Evolutionary conservation across 2,329 filamentous ascomycete species (phyloP).

Genomic region (Chlorencoelia australis): DNA sequence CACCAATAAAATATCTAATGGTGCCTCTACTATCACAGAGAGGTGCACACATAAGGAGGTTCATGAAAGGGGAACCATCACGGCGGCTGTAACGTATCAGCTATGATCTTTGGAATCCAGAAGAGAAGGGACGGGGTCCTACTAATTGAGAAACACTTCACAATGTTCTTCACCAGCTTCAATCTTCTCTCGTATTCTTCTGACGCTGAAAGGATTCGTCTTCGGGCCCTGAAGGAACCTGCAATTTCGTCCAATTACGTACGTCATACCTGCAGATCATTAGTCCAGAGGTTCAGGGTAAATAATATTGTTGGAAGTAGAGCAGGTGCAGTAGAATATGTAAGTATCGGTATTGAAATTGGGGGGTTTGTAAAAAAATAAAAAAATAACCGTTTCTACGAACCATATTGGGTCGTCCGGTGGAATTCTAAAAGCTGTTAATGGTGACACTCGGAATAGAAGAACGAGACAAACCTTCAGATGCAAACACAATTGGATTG

Average conservation of each 20-base stretch:
- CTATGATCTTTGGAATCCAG: constrained; percentile 1
- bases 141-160: constrained; percentile 69
- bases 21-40: constrained; percentile 51
- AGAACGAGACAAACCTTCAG: constrained; percentile 45
- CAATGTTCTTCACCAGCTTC: constrained; percentile 56
- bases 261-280: too few relatives aligned
- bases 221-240: constrained; percentile 68
- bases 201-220: constrained; percentile 53
- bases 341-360: too few relatives aligned
- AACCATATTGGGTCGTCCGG: constrained; percentile 66
- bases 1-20: constrained; percentile 55
- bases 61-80: constrained; percentile 59
- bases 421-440: constrained; percentile 50
- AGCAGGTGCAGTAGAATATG: too few relatives aligned
- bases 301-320: too few relatives aligned
- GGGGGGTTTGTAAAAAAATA: too few relatives aligned
- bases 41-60: constrained; percentile 54
- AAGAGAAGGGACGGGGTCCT: constrained; percentile 18
- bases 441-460: not conserved
- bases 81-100: constrained; percentile 36
- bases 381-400: too few relatives aligned
- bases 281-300: too few relatives aligned
- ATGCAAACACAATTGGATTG: constrained; percentile 70
- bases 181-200: constrained; percentile 51
- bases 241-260: constrained; percentile 67